Evolutionary conservation across 331 rosid genomes (phyloP).

Genomic region (Malus hybrid): DNA sequence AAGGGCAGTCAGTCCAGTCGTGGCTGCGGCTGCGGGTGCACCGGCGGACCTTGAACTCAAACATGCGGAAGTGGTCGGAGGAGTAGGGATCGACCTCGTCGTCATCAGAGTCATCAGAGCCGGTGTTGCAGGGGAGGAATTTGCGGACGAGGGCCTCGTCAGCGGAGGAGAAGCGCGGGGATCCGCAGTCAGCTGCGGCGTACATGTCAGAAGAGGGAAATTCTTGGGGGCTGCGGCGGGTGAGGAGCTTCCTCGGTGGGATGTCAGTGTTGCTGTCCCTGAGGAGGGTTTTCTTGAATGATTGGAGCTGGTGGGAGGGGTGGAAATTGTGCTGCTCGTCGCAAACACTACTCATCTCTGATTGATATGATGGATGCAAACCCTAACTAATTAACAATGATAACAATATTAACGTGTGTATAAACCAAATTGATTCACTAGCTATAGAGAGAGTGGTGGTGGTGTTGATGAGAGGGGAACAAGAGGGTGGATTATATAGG

Average conservation of each 20-base stretch:
- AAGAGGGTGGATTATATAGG: conserved; percentile 26
- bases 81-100: conserved; percentile 60
- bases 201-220: conserved; percentile 25
- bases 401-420: too few relatives aligned
- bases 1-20: conserved; percentile 98
- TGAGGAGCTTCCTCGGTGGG: conserved; percentile 79
- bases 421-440: neutral
- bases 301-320: conserved; percentile 30
- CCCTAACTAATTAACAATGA: neutral
- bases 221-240: conserved; percentile 10
- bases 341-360: conserved; percentile 33
- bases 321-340: conserved; percentile 50
- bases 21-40: conserved; percentile 94
- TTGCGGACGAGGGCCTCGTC: conserved; percentile 47
- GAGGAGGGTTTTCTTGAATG: conserved; percentile 29
- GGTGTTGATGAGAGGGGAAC: conserved; percentile 21
- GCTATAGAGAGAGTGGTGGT: neutral
- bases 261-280: conserved; percentile 28
- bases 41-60: conserved; percentile 83
- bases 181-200: conserved; percentile 12
- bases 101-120: neutral
- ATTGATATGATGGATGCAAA: neutral
- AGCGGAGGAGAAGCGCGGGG: conserved; percentile 28
- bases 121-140: conserved; percentile 49
- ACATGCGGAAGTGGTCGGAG: conserved; percentile 86